Percentiles rank a stretch among this genome's conserved stretches.
Evolutionary conservation across 2,329 filamentous ascomycete species (phyloP).

Genomic region (Aspergillus eucalypticola): DNA sequence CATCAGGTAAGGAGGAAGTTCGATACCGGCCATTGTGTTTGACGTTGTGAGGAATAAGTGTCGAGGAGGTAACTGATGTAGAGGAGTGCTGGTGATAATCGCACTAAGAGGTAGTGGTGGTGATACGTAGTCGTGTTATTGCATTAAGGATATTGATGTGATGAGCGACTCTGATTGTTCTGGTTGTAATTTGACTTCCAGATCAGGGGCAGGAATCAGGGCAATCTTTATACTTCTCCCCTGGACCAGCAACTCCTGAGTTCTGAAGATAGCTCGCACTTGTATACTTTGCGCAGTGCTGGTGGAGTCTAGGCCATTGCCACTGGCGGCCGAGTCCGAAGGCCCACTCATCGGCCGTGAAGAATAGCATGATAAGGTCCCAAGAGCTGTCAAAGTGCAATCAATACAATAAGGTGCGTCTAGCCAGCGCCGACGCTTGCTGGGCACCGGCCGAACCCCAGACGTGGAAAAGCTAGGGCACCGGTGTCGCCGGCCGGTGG

Average conservation of each 20-base stretch:
- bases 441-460: background rate
- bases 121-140: background rate
- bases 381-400: background rate
- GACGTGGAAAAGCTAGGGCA: background rate
- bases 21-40: conserved; percentile 8
- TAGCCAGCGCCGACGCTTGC: background rate
- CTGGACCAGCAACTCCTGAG: background rate
- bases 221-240: background rate
- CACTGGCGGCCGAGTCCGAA: background rate
- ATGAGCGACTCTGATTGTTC: background rate
- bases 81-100: no score
- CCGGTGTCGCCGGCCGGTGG: background rate
- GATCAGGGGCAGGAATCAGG: background rate
- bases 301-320: background rate
- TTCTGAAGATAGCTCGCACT: background rate
- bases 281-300: background rate
- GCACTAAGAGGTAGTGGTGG: no score
- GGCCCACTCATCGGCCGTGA: background rate
- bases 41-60: background rate
- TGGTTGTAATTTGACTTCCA: background rate
- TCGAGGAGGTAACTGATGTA: background rate
- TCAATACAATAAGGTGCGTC: background rate
- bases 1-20: conserved; percentile 2
- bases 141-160: background rate
- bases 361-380: background rate